Conservation (phyloP, 192 early-diverging fungal species). For the Cladochytrium replicatum region DNA sequence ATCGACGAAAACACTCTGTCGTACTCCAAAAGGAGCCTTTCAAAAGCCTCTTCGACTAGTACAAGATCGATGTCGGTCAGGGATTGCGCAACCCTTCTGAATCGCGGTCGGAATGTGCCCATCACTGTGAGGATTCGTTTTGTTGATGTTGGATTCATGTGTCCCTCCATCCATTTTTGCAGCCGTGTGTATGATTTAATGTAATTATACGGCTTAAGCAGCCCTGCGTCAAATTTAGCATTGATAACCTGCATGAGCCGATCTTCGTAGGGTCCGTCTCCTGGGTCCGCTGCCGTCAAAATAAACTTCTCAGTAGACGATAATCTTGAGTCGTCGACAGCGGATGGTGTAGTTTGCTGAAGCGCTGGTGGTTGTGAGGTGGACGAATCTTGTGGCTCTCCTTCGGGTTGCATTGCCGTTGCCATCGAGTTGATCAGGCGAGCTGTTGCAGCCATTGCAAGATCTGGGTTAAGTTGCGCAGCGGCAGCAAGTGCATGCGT, state of each 20-base stretch:
- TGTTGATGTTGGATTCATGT: slow-evolving; percentile 19
- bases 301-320: slow-evolving; percentile 76
- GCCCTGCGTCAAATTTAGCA: slow-evolving; percentile 79
- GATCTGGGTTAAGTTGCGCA: background rate
- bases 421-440: too few relatives aligned
- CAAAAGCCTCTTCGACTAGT: slow-evolving; percentile 79
- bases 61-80: slow-evolving; percentile 80
- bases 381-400: too few relatives aligned
- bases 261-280: slow-evolving; percentile 44
- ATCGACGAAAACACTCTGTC: slow-evolving; percentile 78
- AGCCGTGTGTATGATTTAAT: slow-evolving; percentile 73
- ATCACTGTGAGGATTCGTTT: slow-evolving; percentile 72
- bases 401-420: too few relatives aligned
- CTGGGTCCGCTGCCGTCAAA: slow-evolving; percentile 85
- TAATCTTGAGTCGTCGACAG: too few relatives aligned
- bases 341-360: too few relatives aligned
- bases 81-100: slow-evolving; percentile 66
- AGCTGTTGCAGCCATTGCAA: too few relatives aligned
- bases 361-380: too few relatives aligned
- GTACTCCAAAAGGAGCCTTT: slow-evolving; percentile 77
- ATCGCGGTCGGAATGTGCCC: slow-evolving; percentile 69
- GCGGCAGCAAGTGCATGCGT: background rate
- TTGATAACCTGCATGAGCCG: slow-evolving; percentile 74
- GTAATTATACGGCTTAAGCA: slow-evolving; percentile 85
- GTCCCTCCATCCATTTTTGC: slow-evolving; percentile 69